A percentile compares a stretch with the other conserved stretches of the same genome.
Conservation (phyloP, 177 flowering plant species). For the Viscum album region DNA sequence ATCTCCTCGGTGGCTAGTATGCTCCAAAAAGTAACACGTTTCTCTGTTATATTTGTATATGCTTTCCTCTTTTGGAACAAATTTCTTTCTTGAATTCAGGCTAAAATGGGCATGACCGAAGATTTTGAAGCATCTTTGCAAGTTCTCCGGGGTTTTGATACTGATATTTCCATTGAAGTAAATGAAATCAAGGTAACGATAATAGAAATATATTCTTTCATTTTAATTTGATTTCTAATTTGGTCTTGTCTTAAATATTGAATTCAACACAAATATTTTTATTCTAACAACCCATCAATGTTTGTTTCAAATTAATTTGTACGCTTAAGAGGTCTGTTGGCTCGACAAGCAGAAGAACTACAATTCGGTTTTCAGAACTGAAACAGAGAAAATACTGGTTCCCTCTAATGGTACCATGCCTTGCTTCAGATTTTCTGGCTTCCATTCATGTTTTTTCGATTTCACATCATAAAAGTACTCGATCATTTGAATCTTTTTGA, state of each 20-base stretch:
- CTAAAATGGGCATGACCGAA: slow-evolving; percentile 96
- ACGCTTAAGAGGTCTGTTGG: slow-evolving; percentile 66
- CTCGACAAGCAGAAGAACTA: slow-evolving; percentile 48
- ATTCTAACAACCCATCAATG: neutral
- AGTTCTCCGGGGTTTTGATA: slow-evolving; percentile 92
- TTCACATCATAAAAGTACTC: neutral
- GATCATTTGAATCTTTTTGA: neutral
- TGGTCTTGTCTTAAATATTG: neutral
- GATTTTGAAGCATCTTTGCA: slow-evolving; percentile 95
- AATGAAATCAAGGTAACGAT: slow-evolving; percentile 85
- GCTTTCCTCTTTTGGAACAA: neutral
- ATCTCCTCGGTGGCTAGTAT: slow-evolving; percentile 98
- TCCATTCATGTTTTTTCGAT: neutral
- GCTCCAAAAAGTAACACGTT: slow-evolving; percentile 13
- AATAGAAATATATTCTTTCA: neutral
- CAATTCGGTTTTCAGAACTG: slow-evolving; percentile 50
- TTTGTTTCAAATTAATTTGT: neutral
- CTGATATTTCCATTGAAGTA: slow-evolving; percentile 78
- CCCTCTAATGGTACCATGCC: slow-evolving; percentile 44
- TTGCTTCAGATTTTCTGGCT: neutral
- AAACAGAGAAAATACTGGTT: slow-evolving; percentile 52
- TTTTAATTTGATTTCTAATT: neutral
- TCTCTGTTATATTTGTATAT: neutral
- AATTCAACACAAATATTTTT: neutral
- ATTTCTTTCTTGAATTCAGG: slow-evolving; percentile 31